These are phyloP conservation scores for Erysimum cheiri DNA, from an alignment of 441 rosid species.

Conservation along the genomic window DNA sequence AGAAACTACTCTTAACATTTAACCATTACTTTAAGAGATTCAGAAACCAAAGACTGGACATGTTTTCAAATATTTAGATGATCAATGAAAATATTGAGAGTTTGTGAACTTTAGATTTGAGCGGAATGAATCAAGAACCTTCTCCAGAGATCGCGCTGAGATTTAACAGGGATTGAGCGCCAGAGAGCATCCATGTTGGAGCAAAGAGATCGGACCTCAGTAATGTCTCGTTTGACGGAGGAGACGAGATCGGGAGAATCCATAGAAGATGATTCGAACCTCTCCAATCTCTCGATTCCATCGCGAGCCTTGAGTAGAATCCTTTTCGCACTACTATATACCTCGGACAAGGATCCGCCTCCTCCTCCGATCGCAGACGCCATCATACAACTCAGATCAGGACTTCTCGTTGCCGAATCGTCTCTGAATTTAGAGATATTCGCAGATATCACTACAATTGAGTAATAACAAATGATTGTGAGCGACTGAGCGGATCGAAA, in stretches of 20 bases:
- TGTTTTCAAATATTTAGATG: not conserved
- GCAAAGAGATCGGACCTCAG: slow-evolving; percentile 77
- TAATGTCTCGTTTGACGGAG: slow-evolving; percentile 74
- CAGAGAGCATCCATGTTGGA: slow-evolving; percentile 84
- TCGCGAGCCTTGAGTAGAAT: slow-evolving; percentile 71
- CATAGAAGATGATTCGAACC: slow-evolving; percentile 66
- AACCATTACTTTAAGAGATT: not conserved
- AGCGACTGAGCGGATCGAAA: not conserved
- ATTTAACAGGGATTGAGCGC: slow-evolving; percentile 77
- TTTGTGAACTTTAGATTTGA: not conserved
- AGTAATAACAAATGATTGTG: not conserved
- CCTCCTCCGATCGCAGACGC: slow-evolving; percentile 47
- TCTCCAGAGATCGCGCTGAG: slow-evolving; percentile 98
- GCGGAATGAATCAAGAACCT: slow-evolving; percentile 47
- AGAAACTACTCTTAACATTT: not conserved
- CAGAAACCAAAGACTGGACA: not conserved
- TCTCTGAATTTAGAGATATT: slow-evolving; percentile 6
- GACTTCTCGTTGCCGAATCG: slow-evolving; percentile 11
- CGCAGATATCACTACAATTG: not conserved
- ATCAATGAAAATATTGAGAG: not conserved
- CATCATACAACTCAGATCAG: slow-evolving; percentile 23
- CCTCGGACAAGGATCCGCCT: slow-evolving; percentile 76
- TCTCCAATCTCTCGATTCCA: slow-evolving; percentile 84
- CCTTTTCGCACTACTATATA: slow-evolving; percentile 66
- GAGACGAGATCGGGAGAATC: slow-evolving; percentile 82